Percentiles rank a stretch among this genome's conserved stretches.
Conservation (phyloP, 2,329 filamentous ascomycete species). For the Cladophialophora bantiana region DNA sequence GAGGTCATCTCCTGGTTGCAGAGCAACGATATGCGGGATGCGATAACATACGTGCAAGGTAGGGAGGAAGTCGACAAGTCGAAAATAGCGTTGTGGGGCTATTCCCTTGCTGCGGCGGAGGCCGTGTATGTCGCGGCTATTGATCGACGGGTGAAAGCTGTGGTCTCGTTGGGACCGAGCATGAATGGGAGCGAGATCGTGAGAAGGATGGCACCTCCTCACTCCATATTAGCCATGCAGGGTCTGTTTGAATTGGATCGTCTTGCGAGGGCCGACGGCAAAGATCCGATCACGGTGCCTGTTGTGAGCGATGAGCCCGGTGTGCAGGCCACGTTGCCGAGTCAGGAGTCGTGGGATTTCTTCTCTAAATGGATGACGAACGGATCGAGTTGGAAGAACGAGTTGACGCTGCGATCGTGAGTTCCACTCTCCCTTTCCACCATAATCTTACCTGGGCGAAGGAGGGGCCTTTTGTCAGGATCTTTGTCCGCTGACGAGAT, state of each 20-base stretch:
- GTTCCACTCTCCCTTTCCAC: not conserved
- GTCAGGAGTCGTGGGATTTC: constrained; percentile 46
- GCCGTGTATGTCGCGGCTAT: constrained; percentile 49
- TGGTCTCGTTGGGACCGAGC: constrained; percentile 47
- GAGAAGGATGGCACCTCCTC: constrained; percentile 43
- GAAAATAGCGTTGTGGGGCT: constrained; percentile 48
- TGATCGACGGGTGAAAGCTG: constrained; percentile 50
- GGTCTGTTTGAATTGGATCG: constrained; percentile 40
- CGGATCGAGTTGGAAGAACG: constrained; percentile 49
- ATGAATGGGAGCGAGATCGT: constrained; percentile 46
- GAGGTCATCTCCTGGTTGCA: constrained; percentile 45
- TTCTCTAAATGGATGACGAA: constrained; percentile 45
- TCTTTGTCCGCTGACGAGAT: constrained; percentile 5
- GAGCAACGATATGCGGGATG: constrained; percentile 48
- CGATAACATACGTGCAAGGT: constrained; percentile 45
- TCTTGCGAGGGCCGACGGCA: constrained; percentile 44
- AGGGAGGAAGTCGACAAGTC: constrained; percentile 42
- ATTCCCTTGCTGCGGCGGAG: constrained; percentile 49
- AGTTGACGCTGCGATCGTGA: constrained; percentile 46
- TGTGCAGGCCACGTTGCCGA: constrained; percentile 44
- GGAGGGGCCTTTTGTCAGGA: not conserved
- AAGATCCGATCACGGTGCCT: constrained; percentile 43
- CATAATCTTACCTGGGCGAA: not conserved
- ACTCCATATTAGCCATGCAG: constrained; percentile 41
- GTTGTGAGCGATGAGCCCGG: constrained; percentile 44